phyloP scores from a whole-genome alignment of 139 green algal genomes.

The Chlamydomonas incerta region DNA sequence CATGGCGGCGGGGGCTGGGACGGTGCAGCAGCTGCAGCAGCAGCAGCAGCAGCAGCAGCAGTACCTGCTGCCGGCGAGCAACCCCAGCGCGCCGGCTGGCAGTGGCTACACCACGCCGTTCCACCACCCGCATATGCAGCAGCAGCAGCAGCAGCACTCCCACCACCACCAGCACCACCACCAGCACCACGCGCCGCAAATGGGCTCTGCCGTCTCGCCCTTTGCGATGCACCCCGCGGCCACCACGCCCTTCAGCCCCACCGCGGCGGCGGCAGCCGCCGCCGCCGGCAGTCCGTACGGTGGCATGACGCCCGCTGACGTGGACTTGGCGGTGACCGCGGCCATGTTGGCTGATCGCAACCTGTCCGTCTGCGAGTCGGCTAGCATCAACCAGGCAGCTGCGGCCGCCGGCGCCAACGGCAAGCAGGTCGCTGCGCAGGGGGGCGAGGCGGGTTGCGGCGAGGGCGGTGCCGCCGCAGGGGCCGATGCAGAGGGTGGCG shows the following conservation, averaged over 20 bases:
- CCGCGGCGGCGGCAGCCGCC: neutral
- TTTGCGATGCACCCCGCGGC: neutral
- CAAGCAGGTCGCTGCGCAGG: neutral
- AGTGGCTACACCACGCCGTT: too few relatives aligned
- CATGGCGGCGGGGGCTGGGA: too few relatives aligned
- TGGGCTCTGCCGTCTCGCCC: neutral
- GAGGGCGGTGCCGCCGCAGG: neutral
- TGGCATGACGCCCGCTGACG: constrained; percentile 12
- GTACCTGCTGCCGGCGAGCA: too few relatives aligned
- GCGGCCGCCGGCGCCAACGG: neutral
- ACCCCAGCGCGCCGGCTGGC: too few relatives aligned
- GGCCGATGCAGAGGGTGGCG: neutral
- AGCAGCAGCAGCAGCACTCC: neutral
- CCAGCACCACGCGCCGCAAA: neutral
- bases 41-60: neutral
- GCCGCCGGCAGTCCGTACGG: neutral
- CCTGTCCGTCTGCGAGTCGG: constrained; percentile 36
- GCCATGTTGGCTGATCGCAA: constrained; percentile 22
- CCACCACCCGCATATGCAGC: neutral
- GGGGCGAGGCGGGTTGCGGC: neutral
- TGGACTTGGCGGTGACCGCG: constrained; percentile 19
- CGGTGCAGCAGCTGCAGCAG: neutral
- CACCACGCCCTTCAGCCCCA: constrained; percentile 1
- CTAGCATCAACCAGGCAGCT: neutral
- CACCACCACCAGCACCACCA: neutral